phyloP scores from a whole-genome alignment of 129 eudicot genomes.

The Sambucus nigra region DNA sequence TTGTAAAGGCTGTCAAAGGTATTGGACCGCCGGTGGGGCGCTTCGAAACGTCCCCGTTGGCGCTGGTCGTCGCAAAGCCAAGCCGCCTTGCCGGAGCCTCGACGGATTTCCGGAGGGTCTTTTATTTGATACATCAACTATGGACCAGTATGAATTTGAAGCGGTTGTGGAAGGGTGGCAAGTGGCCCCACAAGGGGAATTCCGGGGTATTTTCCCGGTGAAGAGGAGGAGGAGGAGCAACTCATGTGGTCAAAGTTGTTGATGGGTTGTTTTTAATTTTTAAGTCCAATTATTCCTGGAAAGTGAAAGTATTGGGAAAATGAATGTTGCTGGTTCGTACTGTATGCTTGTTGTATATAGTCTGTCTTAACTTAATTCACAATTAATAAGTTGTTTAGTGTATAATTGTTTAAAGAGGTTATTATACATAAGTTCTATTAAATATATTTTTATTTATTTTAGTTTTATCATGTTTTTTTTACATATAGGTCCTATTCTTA shows the following conservation, averaged over 20 bases:
- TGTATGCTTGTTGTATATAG: no score
- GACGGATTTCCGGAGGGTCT: slow-evolving; percentile 35
- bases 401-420: no score
- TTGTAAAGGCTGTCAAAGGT: slow-evolving; percentile 74
- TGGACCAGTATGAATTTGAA: slow-evolving; percentile 31
- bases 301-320: no score
- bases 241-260: slow-evolving; percentile 25
- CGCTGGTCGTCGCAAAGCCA: slow-evolving; percentile 65
- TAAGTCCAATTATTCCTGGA: background rate
- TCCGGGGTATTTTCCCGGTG: slow-evolving; percentile 38
- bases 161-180: slow-evolving; percentile 52
- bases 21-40: slow-evolving; percentile 88
- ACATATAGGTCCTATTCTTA: no score
- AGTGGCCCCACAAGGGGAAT: slow-evolving; percentile 25
- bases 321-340: no score
- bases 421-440: no score
- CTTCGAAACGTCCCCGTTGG: slow-evolving; percentile 78
- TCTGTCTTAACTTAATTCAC: no score
- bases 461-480: no score
- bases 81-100: slow-evolving; percentile 35
- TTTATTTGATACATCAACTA: slow-evolving; percentile 28
- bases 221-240: slow-evolving; percentile 52
- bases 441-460: no score
- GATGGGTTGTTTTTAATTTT: slow-evolving; percentile 1
- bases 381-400: no score